These are phyloP conservation scores for Gnetum montanum DNA, from an alignment of 75 land plant species.

Conservation along the genomic window DNA sequence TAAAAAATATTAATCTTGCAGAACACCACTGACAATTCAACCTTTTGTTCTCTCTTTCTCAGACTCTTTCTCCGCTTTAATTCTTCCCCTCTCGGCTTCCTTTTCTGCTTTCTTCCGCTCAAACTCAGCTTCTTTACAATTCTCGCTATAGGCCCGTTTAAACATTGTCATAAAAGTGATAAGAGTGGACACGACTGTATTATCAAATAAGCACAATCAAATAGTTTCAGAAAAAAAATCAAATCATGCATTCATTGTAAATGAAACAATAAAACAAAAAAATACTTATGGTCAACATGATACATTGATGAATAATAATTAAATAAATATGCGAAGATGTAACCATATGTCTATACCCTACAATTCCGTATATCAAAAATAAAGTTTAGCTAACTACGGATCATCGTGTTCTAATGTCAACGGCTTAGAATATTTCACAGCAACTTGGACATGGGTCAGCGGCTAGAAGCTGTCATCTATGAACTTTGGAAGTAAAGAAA, in stretches of 20 bases:
- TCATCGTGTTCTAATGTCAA: too few species aligned
- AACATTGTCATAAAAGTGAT: conserved; percentile 78
- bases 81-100: conserved; percentile 73
- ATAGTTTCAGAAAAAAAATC: conserved; percentile 11
- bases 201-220: conserved; percentile 3
- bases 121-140: conserved; percentile 71
- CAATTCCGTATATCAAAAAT: too few species aligned
- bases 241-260: neutral
- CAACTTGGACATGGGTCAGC: too few species aligned
- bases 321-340: too few species aligned
- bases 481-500: too few species aligned
- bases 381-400: too few species aligned
- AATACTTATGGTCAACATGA: neutral
- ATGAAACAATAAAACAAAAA: neutral
- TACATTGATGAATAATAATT: too few species aligned
- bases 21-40: neutral
- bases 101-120: conserved; percentile 90
- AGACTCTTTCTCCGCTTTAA: conserved; percentile 21
- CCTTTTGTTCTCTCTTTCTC: too few species aligned
- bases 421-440: too few species aligned
- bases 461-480: too few species aligned
- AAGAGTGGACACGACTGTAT: conserved; percentile 76
- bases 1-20: too few species aligned
- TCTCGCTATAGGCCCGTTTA: conserved; percentile 74
- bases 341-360: too few species aligned